phyloP scores from a whole-genome alignment of 1,284 basidiomycete species.

The Meripilus lineatus region DNA sequence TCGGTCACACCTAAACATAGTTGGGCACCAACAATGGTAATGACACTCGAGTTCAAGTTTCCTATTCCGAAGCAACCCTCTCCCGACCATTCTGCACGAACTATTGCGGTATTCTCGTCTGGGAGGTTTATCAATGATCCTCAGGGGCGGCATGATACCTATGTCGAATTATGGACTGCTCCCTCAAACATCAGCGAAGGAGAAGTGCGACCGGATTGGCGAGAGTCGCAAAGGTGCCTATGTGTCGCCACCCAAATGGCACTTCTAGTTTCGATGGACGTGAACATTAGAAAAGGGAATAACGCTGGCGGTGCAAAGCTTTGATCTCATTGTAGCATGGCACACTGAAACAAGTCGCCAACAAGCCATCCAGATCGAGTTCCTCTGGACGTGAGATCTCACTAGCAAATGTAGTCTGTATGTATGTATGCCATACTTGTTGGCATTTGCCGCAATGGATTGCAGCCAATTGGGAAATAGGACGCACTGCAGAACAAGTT shows the following conservation, averaged over 20 bases:
- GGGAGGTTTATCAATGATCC: constrained; percentile 47
- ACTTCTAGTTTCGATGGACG: constrained; percentile 40
- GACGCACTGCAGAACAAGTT: too few relatives aligned
- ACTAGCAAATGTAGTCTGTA: too few relatives aligned
- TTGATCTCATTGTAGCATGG: too few relatives aligned
- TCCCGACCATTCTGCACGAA: constrained; percentile 35
- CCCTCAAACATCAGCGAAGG: constrained; percentile 49
- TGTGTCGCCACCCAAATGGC: constrained; percentile 60
- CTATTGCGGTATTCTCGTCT: constrained; percentile 47
- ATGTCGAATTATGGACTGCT: constrained; percentile 60
- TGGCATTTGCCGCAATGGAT: too few relatives aligned
- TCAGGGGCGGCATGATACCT: constrained; percentile 48
- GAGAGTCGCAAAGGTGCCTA: constrained; percentile 55
- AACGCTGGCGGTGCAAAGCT: too few relatives aligned
- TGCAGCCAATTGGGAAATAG: too few relatives aligned
- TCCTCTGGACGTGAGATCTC: too few relatives aligned
- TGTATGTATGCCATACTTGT: too few relatives aligned
- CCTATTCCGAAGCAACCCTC: constrained; percentile 41
- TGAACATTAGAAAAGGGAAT: constrained; percentile 36
- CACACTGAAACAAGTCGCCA: too few relatives aligned
- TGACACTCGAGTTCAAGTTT: constrained; percentile 56
- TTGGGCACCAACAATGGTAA: constrained; percentile 57
- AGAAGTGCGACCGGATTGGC: constrained; percentile 39
- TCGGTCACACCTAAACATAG: constrained; percentile 23
- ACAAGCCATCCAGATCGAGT: too few relatives aligned